These are phyloP conservation scores for Phoma sp. DNA, from an alignment of 2,329 filamentous ascomycete genomes.

Conservation along the genomic window DNA sequence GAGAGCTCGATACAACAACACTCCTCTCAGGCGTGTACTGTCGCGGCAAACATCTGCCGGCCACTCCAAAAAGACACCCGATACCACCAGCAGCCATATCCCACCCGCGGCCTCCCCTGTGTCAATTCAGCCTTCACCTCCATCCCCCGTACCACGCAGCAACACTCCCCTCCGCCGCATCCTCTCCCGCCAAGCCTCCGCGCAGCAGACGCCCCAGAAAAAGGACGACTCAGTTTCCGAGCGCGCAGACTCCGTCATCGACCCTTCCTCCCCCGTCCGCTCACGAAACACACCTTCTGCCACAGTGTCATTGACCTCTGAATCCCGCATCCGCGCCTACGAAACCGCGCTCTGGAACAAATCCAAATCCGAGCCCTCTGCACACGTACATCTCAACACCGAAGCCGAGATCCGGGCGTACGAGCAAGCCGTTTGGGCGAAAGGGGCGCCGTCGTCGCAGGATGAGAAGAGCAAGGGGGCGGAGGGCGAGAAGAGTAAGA, in stretches of 20 bases:
- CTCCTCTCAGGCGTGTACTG: constrained; percentile 9
- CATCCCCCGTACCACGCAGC: neutral
- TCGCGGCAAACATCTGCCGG: neutral
- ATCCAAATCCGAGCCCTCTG: neutral
- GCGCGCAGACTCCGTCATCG: constrained; percentile 12
- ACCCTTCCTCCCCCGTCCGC: neutral
- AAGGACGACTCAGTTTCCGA: neutral
- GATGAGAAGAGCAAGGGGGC: neutral
- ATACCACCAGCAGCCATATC: neutral
- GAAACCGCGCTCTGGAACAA: neutral
- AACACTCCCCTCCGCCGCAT: constrained; percentile 14
- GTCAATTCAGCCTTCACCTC: neutral
- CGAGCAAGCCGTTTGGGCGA: constrained; percentile 1
- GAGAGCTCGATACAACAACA: constrained; percentile 8
- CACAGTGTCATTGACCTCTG: neutral
- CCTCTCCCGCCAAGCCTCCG: neutral
- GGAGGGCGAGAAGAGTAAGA: neutral
- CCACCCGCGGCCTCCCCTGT: neutral
- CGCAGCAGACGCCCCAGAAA: neutral
- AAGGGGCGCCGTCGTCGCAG: neutral
- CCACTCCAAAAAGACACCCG: neutral
- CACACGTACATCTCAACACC: neutral
- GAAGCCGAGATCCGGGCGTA: neutral
- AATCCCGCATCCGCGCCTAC: neutral
- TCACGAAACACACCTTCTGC: neutral